phyloP scores from a whole-genome alignment of 2,329 filamentous ascomycete species.

The Monosporascus sp. region DNA sequence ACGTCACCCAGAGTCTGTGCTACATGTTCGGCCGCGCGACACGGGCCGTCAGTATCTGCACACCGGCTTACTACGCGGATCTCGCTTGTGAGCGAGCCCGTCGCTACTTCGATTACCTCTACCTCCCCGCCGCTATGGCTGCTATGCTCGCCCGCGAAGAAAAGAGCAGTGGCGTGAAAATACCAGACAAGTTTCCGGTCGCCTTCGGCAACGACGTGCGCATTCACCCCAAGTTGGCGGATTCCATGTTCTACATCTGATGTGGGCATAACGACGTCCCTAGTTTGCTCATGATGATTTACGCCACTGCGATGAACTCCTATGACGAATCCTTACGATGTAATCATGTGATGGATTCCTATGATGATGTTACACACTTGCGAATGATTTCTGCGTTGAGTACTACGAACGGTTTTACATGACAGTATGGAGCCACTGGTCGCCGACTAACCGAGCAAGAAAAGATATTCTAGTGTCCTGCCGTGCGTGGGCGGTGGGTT shows the following conservation, averaged over 20 bases:
- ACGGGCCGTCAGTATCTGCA: slow-evolving; percentile 62
- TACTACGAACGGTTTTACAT: too few species aligned
- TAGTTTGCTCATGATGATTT: too few species aligned
- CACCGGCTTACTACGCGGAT: slow-evolving; percentile 71
- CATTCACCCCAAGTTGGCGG: background rate
- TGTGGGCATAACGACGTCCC: background rate
- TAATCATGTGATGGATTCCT: too few species aligned
- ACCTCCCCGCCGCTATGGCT: background rate
- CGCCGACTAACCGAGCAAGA: too few species aligned
- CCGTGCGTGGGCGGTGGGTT: too few species aligned
- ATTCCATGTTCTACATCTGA: background rate
- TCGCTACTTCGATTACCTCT: background rate
- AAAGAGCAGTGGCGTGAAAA: background rate
- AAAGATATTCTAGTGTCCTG: too few species aligned
- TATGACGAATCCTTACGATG: too few species aligned
- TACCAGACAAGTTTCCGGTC: background rate
- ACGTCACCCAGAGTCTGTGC: slow-evolving; percentile 49
- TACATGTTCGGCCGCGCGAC: slow-evolving; percentile 66
- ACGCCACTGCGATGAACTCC: too few species aligned
- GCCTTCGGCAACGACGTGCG: background rate
- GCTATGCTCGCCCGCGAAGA: too few species aligned
- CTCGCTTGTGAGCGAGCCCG: slow-evolving; percentile 25
- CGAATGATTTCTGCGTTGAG: too few species aligned
- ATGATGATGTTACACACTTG: too few species aligned
- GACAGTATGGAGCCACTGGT: too few species aligned